Conservation (phyloP, 306 rosid genomes). For the Argentina anserina region DNA sequence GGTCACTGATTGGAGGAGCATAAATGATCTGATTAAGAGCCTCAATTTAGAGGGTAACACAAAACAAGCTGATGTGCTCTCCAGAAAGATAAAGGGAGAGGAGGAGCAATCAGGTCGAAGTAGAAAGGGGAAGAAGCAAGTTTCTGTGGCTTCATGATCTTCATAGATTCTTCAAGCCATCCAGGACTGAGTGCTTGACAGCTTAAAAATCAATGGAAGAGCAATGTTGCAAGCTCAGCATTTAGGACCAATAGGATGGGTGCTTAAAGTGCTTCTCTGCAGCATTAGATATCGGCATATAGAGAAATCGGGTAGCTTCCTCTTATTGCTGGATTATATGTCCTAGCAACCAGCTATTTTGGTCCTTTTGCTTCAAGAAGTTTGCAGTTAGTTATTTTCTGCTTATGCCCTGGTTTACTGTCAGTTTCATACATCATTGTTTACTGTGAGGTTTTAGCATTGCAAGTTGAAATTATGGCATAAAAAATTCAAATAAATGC, state of each 20-base stretch:
- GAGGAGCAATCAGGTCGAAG: constrained; percentile 23
- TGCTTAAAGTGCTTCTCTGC: not conserved
- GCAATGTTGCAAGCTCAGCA: not conserved
- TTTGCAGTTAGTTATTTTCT: not conserved
- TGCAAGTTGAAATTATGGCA: not conserved
- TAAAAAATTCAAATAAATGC: constrained; percentile 5
- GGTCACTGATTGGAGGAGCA: constrained; percentile 58
- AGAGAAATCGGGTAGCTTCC: not conserved
- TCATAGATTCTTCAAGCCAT: constrained; percentile 5
- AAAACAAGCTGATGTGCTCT: constrained; percentile 86
- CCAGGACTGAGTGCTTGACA: not conserved
- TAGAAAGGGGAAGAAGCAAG: constrained; percentile 49
- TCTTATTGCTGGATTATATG: not conserved
- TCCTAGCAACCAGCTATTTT: not conserved
- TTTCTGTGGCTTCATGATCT: constrained; percentile 38
- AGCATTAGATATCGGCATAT: constrained; percentile 1
- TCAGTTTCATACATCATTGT: not conserved
- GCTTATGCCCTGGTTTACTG: not conserved
- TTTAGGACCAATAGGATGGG: not conserved
- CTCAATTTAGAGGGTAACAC: constrained; percentile 87
- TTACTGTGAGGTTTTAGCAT: not conserved
- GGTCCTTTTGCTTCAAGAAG: not conserved
- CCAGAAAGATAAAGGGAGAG: constrained; percentile 64
- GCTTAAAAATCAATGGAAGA: not conserved
- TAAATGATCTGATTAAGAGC: constrained; percentile 60